These are phyloP conservation scores for Metschnikowia chrysomelidarum DNA, from an alignment of 805 yeast species.

Conservation along the genomic window DNA sequence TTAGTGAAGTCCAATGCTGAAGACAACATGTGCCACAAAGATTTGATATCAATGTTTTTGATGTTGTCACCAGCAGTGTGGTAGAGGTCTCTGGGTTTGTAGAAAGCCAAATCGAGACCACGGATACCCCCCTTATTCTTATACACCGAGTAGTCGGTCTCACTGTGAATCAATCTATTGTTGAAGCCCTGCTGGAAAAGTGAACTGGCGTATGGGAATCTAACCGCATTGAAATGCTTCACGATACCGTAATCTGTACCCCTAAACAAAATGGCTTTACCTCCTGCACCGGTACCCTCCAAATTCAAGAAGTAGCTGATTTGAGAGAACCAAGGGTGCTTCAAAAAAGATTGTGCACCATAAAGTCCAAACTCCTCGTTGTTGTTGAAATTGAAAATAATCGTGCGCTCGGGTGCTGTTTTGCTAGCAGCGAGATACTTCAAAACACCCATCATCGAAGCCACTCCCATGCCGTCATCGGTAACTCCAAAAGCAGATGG, in stretches of 20 bases:
- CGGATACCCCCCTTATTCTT: conserved; percentile 58
- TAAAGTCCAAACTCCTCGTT: conserved; percentile 85
- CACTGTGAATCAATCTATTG: conserved; percentile 66
- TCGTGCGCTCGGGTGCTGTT: conserved; percentile 59
- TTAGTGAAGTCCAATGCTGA: conserved; percentile 60
- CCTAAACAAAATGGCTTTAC: conserved; percentile 77
- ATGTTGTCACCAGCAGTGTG: conserved; percentile 78
- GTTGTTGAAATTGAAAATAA: conserved; percentile 83
- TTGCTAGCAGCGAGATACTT: conserved; percentile 37
- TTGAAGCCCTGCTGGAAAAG: conserved; percentile 84
- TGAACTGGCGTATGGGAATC: conserved; percentile 75
- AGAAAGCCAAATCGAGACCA: conserved; percentile 90
- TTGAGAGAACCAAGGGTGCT: conserved; percentile 67
- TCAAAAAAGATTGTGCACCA: conserved; percentile 73
- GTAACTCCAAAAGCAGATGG: conserved; percentile 87
- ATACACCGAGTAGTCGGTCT: conserved; percentile 83
- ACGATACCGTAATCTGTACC: conserved; percentile 77
- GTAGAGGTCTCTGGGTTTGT: conserved; percentile 77
- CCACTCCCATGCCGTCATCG: conserved; percentile 90
- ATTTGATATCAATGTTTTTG: conserved; percentile 57
- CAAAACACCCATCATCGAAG: conserved; percentile 71
- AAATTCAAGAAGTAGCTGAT: conserved; percentile 70
- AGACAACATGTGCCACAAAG: conserved; percentile 83
- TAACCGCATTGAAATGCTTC: conserved; percentile 51
- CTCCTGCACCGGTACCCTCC: conserved; percentile 94